phyloP scores from a whole-genome alignment of 2,329 filamentous ascomycete genomes.

The Diaporthe caulivora region DNA sequence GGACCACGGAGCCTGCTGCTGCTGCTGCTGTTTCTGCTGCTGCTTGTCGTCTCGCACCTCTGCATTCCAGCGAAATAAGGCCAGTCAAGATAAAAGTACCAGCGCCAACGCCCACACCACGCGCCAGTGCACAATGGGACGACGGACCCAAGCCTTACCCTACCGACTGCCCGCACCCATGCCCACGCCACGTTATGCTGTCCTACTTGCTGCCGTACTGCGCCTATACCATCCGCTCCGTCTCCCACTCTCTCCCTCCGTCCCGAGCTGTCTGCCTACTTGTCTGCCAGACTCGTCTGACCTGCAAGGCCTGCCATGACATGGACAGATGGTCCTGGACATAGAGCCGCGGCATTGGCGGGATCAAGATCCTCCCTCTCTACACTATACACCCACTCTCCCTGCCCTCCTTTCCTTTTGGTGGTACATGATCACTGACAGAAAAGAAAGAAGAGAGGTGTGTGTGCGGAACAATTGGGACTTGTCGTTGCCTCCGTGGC shows the following conservation, averaged over 20 bases:
- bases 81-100: conserved; percentile 31
- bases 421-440: too few species aligned
- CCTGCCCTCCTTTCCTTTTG: too few species aligned
- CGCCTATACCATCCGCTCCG: conserved; percentile 6
- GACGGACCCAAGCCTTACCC: not conserved
- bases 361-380: not conserved
- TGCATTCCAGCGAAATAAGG: not conserved
- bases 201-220: not conserved
- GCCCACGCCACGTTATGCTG: conserved; percentile 21
- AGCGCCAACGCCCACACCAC: not conserved
- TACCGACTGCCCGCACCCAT: not conserved
- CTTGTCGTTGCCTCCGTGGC: conserved; percentile 15
- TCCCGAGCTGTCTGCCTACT: too few species aligned
- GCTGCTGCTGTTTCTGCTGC: too few species aligned
- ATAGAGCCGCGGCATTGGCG: not conserved
- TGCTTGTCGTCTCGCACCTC: not conserved
- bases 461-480: not conserved
- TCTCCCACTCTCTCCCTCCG: too few species aligned
- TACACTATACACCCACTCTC: too few species aligned
- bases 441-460: too few species aligned
- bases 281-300: not conserved
- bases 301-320: not conserved
- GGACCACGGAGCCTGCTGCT: not conserved
- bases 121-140: conserved; percentile 19
- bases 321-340: not conserved